Base-by-base conservation (phyloP, 2,329 filamentous ascomycete genomes). In the Thelonectria discophora region DNA sequence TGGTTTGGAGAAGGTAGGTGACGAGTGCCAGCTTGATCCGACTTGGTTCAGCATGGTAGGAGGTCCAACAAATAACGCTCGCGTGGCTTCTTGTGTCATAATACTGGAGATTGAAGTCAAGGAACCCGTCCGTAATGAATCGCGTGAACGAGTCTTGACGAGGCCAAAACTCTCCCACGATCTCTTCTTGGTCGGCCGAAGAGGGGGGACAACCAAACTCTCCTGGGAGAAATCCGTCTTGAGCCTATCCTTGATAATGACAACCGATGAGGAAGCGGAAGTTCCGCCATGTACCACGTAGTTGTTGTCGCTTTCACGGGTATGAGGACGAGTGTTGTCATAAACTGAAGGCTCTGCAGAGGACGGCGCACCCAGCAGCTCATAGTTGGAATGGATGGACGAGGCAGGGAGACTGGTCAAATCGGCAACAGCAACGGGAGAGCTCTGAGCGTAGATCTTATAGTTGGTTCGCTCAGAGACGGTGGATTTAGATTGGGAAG, bases 191-290 rank as follows among this genome's bases (percentile, higher is more conserved):
- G 75, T 74, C 9, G 84, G 80, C 47, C 80, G 78, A 17, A 89
- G 75, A 0, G 87, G 86, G 9, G 84, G 78, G 13, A 89, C 84
- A 12, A 85, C 69, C 30, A 89, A 77, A 64, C 86, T 89, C 69
- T 89, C 87, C 64, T 86, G 85, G 0, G 87, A 89, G 70, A 84
- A 88, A 57, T 81, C 80, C 18, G 77, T 75, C 6, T 77, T 78
- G 1, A 75, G 62, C 9, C 66, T 65, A 32, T 70, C 65, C 27
- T 51, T 68, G 56, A 76, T 69, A 39, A 78, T 76, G 20, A 75
- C 76, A 46, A 79, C 49, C n/a, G 70, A 73, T 13, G 70, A 73
- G 24, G 80, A 78, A 30, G 81, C 78, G 10, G 79, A 75, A 34
- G 80, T 79, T 52, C 79, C 62, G 10, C 67, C 79, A 73, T 86